Evolutionary conservation across 768 basidiomycete genomes (phyloP).

Genomic region (Auricularia sp.): DNA sequence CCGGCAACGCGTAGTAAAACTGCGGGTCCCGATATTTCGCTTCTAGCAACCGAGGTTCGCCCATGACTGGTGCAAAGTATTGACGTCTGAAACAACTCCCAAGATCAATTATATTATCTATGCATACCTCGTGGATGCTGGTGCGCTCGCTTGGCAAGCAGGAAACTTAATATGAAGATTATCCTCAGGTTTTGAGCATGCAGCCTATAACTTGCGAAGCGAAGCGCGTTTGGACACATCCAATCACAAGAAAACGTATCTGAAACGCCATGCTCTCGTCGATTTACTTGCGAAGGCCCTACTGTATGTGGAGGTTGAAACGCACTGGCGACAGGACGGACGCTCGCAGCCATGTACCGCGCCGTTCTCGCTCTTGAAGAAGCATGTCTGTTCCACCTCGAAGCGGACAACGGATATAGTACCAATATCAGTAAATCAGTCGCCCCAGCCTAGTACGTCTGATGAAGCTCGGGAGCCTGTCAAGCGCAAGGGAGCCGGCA

Average conservation of each 20-base stretch:
- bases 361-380: constrained; percentile 67
- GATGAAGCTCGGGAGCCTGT: not conserved
- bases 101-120: constrained; percentile 77
- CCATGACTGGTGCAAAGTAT: too few species aligned
- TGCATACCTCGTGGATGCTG: constrained; percentile 75
- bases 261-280: constrained; percentile 58
- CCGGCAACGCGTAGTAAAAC: too few species aligned
- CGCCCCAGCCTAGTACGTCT: not conserved
- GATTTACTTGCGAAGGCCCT: constrained; percentile 74
- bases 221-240: constrained; percentile 64
- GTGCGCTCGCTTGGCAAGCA: constrained; percentile 24
- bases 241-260: constrained; percentile 50
- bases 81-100: too few species aligned
- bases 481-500: not conserved
- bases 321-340: constrained; percentile 62
- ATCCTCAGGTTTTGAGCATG: constrained; percentile 60
- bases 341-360: constrained; percentile 56
- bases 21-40: too few species aligned
- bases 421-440: constrained; percentile 10
- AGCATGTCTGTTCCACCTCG: constrained; percentile 49
- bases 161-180: constrained; percentile 2
- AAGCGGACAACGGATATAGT: constrained; percentile 22
- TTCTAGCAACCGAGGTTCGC: too few species aligned
- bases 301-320: constrained; percentile 73
- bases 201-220: constrained; percentile 69